Percentiles rank a stretch among this genome's conserved stretches.
Conservation (phyloP, 1,284 basidiomycete genomes). For the Sporisorium graminicola region DNA sequence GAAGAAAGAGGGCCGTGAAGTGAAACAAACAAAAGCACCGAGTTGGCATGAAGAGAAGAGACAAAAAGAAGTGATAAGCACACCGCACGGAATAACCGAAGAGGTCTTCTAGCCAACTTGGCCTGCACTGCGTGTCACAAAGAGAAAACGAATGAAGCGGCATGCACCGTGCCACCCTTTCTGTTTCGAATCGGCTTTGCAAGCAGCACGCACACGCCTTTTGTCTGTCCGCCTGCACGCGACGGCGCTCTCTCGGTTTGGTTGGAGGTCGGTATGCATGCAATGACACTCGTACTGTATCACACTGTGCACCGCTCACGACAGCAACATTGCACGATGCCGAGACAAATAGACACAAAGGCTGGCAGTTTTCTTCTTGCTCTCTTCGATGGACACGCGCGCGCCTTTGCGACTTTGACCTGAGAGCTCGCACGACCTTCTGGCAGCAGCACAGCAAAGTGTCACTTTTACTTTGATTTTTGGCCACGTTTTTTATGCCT, state of each 20-base stretch:
- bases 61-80: constrained; percentile 2
- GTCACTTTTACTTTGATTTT: neutral
- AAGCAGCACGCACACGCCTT: neutral
- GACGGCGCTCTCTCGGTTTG: neutral
- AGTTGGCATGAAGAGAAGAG: neutral
- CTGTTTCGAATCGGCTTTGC: neutral
- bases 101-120: constrained; percentile 1
- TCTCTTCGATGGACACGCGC: too few species aligned
- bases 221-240: neutral
- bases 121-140: constrained; percentile 8
- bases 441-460: too few species aligned
- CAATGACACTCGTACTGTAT: neutral
- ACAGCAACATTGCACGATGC: neutral
- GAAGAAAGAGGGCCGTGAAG: neutral
- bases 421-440: too few species aligned
- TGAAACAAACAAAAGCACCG: neutral
- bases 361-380: neutral
- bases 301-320: neutral
- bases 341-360: neutral
- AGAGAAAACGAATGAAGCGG: neutral
- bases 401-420: too few species aligned
- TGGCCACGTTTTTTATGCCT: neutral
- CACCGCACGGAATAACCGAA: neutral
- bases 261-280: neutral
- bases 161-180: constrained; percentile 4